phyloP scores from a whole-genome alignment of 1,139 yeast species.

The Protomyces gravidus region DNA sequence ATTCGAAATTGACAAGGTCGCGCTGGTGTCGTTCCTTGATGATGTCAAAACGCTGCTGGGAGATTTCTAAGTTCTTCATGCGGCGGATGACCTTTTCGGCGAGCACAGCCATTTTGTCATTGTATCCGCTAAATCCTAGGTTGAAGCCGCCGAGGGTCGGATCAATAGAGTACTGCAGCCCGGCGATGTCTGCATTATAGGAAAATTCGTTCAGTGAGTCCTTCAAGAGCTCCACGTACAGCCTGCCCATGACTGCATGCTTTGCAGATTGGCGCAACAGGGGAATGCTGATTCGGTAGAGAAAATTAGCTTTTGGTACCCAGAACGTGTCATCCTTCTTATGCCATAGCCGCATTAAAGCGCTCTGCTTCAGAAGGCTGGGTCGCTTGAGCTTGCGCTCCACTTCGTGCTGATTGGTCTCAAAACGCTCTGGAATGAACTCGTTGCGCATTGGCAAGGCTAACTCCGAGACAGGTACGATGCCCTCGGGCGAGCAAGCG shows the following conservation, averaged over 20 bases:
- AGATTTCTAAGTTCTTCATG: constrained; percentile 53
- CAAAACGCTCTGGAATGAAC: constrained; percentile 75
- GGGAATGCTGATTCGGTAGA: constrained; percentile 57
- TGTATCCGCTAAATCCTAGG: constrained; percentile 69
- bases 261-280: constrained; percentile 55
- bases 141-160: constrained; percentile 68
- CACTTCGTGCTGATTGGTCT: constrained; percentile 49
- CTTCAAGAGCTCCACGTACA: constrained; percentile 64
- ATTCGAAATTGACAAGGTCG: constrained; percentile 66
- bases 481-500: constrained; percentile 41
- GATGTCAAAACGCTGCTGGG: constrained; percentile 55
- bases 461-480: constrained; percentile 45
- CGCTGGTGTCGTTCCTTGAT: constrained; percentile 61
- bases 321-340: constrained; percentile 86
- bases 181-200: constrained; percentile 82
- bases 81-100: constrained; percentile 57
- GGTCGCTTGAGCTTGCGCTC: constrained; percentile 47
- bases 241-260: constrained; percentile 54
- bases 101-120: constrained; percentile 67
- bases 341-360: constrained; percentile 63
- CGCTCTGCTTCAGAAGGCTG: constrained; percentile 46
- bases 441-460: constrained; percentile 67
- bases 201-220: constrained; percentile 73
- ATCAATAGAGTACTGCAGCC: constrained; percentile 56
- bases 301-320: constrained; percentile 78